Percentiles rank a stretch among this genome's conserved stretches.
Conservation (phyloP, 2,329 filamentous ascomycete genomes). For the Colletotrichum agaves region DNA sequence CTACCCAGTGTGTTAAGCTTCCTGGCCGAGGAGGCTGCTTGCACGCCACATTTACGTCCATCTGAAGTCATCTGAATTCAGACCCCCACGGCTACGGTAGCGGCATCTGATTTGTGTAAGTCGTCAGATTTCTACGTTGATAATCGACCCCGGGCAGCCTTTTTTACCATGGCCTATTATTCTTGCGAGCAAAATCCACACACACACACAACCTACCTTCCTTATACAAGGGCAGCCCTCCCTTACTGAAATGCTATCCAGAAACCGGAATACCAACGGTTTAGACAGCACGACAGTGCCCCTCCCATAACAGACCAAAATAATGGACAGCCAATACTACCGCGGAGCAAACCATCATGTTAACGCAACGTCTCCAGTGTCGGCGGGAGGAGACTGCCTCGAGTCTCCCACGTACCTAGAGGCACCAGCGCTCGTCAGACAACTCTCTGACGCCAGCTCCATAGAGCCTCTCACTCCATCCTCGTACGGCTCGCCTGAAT, state of each 20-base stretch:
- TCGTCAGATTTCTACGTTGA: slow-evolving; percentile 9
- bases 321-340: slow-evolving; percentile 33
- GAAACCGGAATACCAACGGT: slow-evolving; percentile 31
- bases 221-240: slow-evolving; percentile 12
- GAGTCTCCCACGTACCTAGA: slow-evolving; percentile 32
- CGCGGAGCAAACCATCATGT: slow-evolving; percentile 28
- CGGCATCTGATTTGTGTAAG: slow-evolving; percentile 25
- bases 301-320: slow-evolving; percentile 2
- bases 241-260: slow-evolving; percentile 37
- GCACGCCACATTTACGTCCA: slow-evolving; percentile 14
- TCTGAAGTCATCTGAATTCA: slow-evolving; percentile 16
- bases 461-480: slow-evolving; percentile 34
- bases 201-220: not conserved
- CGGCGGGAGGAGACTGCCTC: slow-evolving; percentile 30
- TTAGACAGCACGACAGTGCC: slow-evolving; percentile 28
- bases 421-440: slow-evolving; percentile 30
- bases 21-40: not conserved
- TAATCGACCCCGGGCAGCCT: not conserved
- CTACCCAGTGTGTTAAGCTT: slow-evolving; percentile 6
- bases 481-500: slow-evolving; percentile 32
- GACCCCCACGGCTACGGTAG: slow-evolving; percentile 1
- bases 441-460: slow-evolving; percentile 35
- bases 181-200: not conserved
- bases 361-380: slow-evolving; percentile 35
- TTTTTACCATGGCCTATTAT: slow-evolving; percentile 1